phyloP scores from a whole-genome alignment of 768 basidiomycete species.

The Lyophyllum atratum region DNA sequence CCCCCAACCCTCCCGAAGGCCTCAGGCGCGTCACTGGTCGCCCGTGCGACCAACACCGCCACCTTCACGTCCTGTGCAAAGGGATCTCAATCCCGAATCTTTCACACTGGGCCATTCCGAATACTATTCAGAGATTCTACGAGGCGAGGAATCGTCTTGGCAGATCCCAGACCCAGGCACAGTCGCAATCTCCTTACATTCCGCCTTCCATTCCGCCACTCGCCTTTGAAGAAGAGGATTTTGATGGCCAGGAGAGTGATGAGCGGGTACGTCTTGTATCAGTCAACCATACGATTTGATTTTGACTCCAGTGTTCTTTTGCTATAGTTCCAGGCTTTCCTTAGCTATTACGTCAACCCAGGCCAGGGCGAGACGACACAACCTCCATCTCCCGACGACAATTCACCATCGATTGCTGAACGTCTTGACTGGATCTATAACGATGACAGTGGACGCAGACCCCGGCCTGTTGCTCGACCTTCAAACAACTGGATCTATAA shows the following conservation, averaged over 20 bases:
- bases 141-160: too few relatives aligned
- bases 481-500: neutral
- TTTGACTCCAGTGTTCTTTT: neutral
- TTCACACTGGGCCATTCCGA: slow-evolving; percentile 51
- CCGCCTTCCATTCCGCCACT: slow-evolving; percentile 38
- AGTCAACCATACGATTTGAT: neutral
- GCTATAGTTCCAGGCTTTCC: slow-evolving; percentile 1
- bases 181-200: neutral
- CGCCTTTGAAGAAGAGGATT: slow-evolving; percentile 30
- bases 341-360: neutral
- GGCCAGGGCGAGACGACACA: neutral
- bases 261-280: neutral
- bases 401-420: neutral
- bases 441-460: neutral
- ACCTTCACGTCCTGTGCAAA: slow-evolving; percentile 12
- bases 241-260: neutral
- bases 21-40: neutral
- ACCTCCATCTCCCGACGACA: neutral
- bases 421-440: neutral
- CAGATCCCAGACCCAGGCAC: too few relatives aligned
- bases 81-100: slow-evolving; percentile 32
- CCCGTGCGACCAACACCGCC: slow-evolving; percentile 6
- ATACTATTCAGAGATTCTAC: slow-evolving; percentile 41
- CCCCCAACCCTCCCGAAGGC: neutral
- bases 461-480: neutral